phyloP scores from a whole-genome alignment of 805 yeast genomes.

The Naumovozyma dairenensis region DNA sequence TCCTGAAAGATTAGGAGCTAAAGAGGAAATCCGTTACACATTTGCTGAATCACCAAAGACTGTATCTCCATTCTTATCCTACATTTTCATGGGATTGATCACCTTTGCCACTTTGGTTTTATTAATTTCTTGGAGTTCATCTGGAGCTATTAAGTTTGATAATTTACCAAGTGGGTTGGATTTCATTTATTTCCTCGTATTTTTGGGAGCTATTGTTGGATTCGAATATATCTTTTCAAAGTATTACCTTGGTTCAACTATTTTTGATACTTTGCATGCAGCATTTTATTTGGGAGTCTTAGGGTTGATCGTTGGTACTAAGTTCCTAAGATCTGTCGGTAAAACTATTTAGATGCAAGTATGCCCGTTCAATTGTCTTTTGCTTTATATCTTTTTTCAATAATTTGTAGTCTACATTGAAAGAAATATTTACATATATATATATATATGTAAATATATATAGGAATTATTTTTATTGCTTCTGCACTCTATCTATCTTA shows the following conservation, averaged over 20 bases:
- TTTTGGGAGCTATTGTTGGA: conserved; percentile 20
- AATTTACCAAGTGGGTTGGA: conserved; percentile 21
- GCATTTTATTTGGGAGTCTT: conserved; percentile 39
- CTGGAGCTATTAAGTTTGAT: conserved; percentile 20
- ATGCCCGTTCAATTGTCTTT: too few species aligned
- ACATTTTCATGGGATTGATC: conserved; percentile 39
- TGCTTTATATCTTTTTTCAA: too few species aligned
- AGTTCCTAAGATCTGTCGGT: conserved; percentile 43
- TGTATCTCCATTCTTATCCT: conserved; percentile 42
- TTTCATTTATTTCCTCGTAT: conserved; percentile 16
- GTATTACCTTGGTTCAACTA: conserved; percentile 26
- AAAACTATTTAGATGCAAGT: conserved; percentile 7
- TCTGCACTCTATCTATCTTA: not conserved
- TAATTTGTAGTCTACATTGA: too few species aligned
- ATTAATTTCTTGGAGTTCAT: conserved; percentile 35
- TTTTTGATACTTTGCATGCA: conserved; percentile 23
- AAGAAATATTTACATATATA: conserved; percentile 1
- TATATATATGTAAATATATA: conserved; percentile 1
- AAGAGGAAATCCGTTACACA: conserved; percentile 54
- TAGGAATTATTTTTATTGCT: not conserved
- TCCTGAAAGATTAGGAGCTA: conserved; percentile 32
- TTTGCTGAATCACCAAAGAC: conserved; percentile 49
- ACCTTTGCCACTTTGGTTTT: conserved; percentile 34
- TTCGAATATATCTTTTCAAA: conserved; percentile 23
- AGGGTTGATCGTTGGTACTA: conserved; percentile 53